phyloP scores from a whole-genome alignment of 2,329 filamentous ascomycete species.

The Fusarium penzigii region DNA sequence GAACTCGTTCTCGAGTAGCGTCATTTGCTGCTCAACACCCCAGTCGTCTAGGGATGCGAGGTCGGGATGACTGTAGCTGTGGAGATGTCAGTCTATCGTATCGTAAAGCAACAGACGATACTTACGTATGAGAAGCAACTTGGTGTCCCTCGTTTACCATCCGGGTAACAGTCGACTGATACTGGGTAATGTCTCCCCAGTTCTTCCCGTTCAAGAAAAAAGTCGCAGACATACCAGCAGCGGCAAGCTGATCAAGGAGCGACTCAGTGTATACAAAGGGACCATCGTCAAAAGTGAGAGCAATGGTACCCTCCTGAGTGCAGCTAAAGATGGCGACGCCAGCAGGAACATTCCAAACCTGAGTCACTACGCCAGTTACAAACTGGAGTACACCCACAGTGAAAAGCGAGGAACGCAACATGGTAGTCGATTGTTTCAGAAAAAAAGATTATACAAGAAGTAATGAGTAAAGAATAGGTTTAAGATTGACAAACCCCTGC shows the following conservation, averaged over 20 bases:
- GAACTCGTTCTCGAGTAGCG: slow-evolving; percentile 31
- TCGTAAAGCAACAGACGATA: slow-evolving; percentile 11
- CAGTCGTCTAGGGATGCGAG: slow-evolving; percentile 29
- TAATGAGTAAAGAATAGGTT: too few species aligned
- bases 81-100: slow-evolving; percentile 3
- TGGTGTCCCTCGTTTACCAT: slow-evolving; percentile 54
- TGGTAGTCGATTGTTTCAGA: neutral
- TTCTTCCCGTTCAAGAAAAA: slow-evolving; percentile 29
- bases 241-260: slow-evolving; percentile 34
- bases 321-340: slow-evolving; percentile 24
- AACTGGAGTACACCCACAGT: neutral
- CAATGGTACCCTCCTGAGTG: slow-evolving; percentile 28
- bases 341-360: slow-evolving; percentile 3
- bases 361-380: neutral
- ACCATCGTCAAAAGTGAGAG: slow-evolving; percentile 43
- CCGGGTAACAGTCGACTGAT: slow-evolving; percentile 28
- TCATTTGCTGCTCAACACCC: slow-evolving; percentile 27
- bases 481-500: too few species aligned
- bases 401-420: neutral
- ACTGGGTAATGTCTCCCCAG: slow-evolving; percentile 14
- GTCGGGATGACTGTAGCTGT: slow-evolving; percentile 33
- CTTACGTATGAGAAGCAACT: slow-evolving; percentile 50
- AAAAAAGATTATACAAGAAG: too few species aligned
- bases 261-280: slow-evolving; percentile 37
- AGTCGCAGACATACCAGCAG: slow-evolving; percentile 29